These are phyloP conservation scores for Mortierella polycephala DNA, from an alignment of 371 early-diverging fungal species.

Conservation along the genomic window DNA sequence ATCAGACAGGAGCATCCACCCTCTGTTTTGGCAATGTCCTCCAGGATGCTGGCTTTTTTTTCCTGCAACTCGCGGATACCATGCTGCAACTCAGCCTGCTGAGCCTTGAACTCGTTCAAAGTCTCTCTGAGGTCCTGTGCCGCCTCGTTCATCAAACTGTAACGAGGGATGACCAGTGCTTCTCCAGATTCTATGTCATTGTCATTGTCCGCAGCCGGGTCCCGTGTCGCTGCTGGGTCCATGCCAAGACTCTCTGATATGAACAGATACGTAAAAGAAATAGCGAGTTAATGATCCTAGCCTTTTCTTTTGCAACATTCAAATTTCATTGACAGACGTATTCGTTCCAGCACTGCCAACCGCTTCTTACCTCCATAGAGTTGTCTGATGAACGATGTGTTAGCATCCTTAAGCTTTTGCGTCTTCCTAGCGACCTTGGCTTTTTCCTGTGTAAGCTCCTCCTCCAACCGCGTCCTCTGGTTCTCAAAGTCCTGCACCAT, in stretches of 20 bases:
- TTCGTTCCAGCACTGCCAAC: background rate
- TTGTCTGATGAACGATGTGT: background rate
- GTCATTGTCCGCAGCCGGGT: background rate
- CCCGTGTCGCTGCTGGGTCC: background rate
- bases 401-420: slow-evolving; percentile 7
- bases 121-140: slow-evolving; percentile 29
- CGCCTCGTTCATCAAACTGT: slow-evolving; percentile 25
- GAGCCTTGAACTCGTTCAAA: slow-evolving; percentile 28
- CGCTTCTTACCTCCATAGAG: slow-evolving; percentile 20
- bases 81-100: slow-evolving; percentile 6
- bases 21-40: background rate
- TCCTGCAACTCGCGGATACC: slow-evolving; percentile 23
- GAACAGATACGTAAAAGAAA: background rate
- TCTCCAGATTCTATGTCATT: slow-evolving; percentile 1
- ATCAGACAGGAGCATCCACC: background rate
- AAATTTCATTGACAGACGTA: too few species aligned
- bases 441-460: background rate
- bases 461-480: background rate
- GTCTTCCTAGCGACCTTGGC: slow-evolving; percentile 3
- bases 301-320: background rate
- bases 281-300: background rate
- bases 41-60: background rate
- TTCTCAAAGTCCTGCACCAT: background rate
- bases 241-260: slow-evolving; percentile 27
- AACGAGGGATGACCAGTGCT: background rate